A percentile compares a stretch with the other conserved stretches of the same genome.
Evolutionary conservation across 306 rosid species (phyloP).

Genomic region (Vachellia collinsii): DNA sequence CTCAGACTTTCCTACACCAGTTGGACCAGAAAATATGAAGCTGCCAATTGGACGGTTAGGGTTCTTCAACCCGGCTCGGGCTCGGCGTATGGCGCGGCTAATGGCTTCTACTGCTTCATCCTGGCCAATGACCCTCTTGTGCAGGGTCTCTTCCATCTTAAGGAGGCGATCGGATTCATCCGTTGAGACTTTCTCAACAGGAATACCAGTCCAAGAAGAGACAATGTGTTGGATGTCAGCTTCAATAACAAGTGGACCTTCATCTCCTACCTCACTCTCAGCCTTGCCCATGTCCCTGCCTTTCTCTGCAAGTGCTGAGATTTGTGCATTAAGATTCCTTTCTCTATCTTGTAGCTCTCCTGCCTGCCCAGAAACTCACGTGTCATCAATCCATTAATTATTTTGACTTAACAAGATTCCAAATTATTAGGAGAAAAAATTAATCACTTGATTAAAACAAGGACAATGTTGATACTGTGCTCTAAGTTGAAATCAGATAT

Average conservation of each 20-base stretch:
- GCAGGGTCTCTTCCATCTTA: slow-evolving; percentile 76
- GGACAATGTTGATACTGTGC: background rate
- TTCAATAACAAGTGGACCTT: slow-evolving; percentile 86
- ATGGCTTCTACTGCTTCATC: too few species aligned
- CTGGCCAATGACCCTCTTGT: too few species aligned
- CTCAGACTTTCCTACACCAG: too few species aligned
- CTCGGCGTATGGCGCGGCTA: too few species aligned
- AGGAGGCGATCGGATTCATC: slow-evolving; percentile 97
- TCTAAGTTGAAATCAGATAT: background rate
- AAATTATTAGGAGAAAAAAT: background rate
- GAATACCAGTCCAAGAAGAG: slow-evolving; percentile 94
- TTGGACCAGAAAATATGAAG: too few species aligned
- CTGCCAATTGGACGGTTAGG: too few species aligned
- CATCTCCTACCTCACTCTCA: slow-evolving; percentile 90
- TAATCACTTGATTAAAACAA: background rate
- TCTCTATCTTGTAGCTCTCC: slow-evolving; percentile 96
- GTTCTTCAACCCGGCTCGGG: too few species aligned
- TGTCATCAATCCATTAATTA: slow-evolving; percentile 23
- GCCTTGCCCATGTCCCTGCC: slow-evolving; percentile 98
- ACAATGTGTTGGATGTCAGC: slow-evolving; percentile 94
- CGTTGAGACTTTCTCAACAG: slow-evolving; percentile 89
- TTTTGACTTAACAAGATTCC: background rate
- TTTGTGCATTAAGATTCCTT: slow-evolving; percentile 91
- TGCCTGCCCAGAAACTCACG: slow-evolving; percentile 57
- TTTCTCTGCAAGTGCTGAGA: slow-evolving; percentile 78